Conservation (phyloP, 1,284 basidiomycete genomes). For the Takashimella tepidaria region DNA sequence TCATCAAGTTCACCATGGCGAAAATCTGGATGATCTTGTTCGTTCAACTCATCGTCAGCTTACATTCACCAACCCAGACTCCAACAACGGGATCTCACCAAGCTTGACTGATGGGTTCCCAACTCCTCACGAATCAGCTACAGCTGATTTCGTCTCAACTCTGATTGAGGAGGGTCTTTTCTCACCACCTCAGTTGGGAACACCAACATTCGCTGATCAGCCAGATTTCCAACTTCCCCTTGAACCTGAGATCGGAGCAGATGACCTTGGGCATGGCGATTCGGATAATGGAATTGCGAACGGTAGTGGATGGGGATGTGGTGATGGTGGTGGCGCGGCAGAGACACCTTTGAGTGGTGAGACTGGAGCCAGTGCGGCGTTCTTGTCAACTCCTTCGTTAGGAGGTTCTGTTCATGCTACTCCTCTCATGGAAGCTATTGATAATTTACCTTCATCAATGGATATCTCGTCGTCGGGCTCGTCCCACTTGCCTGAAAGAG, state of each 20-base stretch:
- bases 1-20: background rate
- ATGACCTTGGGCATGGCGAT: background rate
- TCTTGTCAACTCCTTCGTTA: conserved; percentile 35
- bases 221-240: conserved; percentile 24
- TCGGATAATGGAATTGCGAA: background rate
- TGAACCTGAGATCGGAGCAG: conserved; percentile 9
- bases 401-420: conserved; percentile 26
- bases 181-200: conserved; percentile 34
- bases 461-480: too few relatives aligned
- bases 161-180: conserved; percentile 46
- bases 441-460: too few relatives aligned
- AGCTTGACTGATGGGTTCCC: conserved; percentile 2
- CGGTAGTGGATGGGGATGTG: too few relatives aligned
- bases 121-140: conserved; percentile 34
- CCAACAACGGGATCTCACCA: background rate
- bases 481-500: too few relatives aligned
- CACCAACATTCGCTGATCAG: conserved; percentile 31
- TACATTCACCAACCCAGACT: background rate
- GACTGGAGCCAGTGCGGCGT: conserved; percentile 1
- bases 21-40: background rate
- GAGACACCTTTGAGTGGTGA: conserved; percentile 7
- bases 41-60: background rate
- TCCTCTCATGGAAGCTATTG: conserved; percentile 20
- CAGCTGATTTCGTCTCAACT: conserved; percentile 46
- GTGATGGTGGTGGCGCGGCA: conserved; percentile 10